Conservation (phyloP, 805 yeast species). For the Barnettozyma siamensis region DNA sequence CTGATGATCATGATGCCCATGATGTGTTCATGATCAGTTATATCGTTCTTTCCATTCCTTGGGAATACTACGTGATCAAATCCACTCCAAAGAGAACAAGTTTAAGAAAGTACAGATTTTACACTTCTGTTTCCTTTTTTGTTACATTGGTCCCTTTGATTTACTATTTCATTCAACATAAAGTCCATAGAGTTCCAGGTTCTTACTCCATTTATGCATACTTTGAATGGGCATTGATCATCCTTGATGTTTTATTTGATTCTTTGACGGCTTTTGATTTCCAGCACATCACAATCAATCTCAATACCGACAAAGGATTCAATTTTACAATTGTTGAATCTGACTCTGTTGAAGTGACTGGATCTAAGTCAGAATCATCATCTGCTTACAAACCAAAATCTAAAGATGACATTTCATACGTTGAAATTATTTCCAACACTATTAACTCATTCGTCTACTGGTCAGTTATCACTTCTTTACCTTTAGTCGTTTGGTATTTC, state of each 20-base stretch:
- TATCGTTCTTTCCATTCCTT: slow-evolving; percentile 84
- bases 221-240: slow-evolving; percentile 86
- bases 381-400: slow-evolving; percentile 16
- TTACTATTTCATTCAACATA: slow-evolving; percentile 88
- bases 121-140: slow-evolving; percentile 59
- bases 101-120: slow-evolving; percentile 45
- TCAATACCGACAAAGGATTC: slow-evolving; percentile 15
- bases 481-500: slow-evolving; percentile 91
- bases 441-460: slow-evolving; percentile 76
- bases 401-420: slow-evolving; percentile 23
- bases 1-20: slow-evolving; percentile 95
- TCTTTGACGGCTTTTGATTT: slow-evolving; percentile 73
- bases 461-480: slow-evolving; percentile 76
- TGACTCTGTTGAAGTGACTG: neutral
- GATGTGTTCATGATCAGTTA: slow-evolving; percentile 93
- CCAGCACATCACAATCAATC: slow-evolving; percentile 44
- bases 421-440: slow-evolving; percentile 38
- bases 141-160: slow-evolving; percentile 72
- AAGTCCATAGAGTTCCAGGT: slow-evolving; percentile 82
- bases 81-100: slow-evolving; percentile 44
- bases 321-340: slow-evolving; percentile 18
- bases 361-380: neutral
- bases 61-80: slow-evolving; percentile 65
- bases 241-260: slow-evolving; percentile 82
- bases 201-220: slow-evolving; percentile 94